phyloP scores from a whole-genome alignment of 139 green algal species.

The Ettlia oleoabundans region DNA sequence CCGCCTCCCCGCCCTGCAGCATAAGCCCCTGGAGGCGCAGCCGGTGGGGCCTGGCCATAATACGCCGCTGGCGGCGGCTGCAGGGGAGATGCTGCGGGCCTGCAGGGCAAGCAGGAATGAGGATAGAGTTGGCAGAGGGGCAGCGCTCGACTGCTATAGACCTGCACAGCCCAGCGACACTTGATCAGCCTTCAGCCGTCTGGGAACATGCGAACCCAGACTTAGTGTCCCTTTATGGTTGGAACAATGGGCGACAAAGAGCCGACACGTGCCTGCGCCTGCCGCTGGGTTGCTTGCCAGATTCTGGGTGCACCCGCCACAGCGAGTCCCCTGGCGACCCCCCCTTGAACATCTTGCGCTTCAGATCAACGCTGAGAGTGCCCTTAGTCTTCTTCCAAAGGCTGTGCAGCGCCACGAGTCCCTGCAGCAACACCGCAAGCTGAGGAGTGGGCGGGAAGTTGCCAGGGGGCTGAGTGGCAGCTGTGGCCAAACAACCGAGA shows the following conservation, averaged over 20 bases:
- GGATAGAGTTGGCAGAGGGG: too few species aligned
- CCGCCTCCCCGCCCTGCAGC: neutral
- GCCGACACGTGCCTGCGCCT: neutral
- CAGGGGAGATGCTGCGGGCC: too few species aligned
- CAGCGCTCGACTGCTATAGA: too few species aligned
- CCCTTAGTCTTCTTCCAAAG: conserved; percentile 30
- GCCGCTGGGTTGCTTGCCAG: too few species aligned
- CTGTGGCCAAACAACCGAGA: too few species aligned
- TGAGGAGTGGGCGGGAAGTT: neutral
- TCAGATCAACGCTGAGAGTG: conserved; percentile 38
- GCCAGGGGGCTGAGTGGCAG: too few species aligned
- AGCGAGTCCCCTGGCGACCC: conserved; percentile 17
- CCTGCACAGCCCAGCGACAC: too few species aligned
- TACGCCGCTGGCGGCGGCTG: neutral
- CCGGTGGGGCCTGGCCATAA: neutral
- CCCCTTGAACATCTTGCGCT: conserved; percentile 20
- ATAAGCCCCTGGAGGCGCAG: neutral
- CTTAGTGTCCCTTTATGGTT: neutral
- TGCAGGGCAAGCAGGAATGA: too few species aligned
- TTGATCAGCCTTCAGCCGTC: too few species aligned
- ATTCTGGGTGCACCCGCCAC: conserved; percentile 9
- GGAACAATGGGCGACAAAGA: neutral
- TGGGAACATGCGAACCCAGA: too few species aligned
- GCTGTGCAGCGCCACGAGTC: conserved; percentile 24
- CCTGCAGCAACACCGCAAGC: neutral